Percentiles rank a stretch among this genome's conserved stretches.
Conservation (phyloP, 2,329 filamentous ascomycete genomes). For the Fusarium sp. region DNA sequence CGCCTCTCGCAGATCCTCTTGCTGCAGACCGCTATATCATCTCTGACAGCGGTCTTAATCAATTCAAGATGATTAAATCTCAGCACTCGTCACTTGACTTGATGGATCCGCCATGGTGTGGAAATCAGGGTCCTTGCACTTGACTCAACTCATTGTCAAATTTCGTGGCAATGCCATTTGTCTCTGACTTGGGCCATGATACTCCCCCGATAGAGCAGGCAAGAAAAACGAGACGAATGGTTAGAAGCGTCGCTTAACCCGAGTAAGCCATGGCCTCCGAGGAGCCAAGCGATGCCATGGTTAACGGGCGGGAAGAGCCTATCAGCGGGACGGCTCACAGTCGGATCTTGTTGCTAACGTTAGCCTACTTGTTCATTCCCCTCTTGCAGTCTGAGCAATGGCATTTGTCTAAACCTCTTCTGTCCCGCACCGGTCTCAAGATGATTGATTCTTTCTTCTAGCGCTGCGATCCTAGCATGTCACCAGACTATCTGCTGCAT, state of each 20-base stretch:
- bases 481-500: neutral
- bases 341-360: slow-evolving; percentile 25
- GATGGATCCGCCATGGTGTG: neutral
- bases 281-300: slow-evolving; percentile 11
- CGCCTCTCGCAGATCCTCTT: slow-evolving; percentile 8
- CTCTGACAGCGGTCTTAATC: slow-evolving; percentile 1
- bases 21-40: slow-evolving; percentile 29
- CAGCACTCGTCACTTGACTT: slow-evolving; percentile 11
- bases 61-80: slow-evolving; percentile 3
- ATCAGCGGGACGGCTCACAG: slow-evolving; percentile 37
- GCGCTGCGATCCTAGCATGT: slow-evolving; percentile 8
- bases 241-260: slow-evolving; percentile 27
- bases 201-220: slow-evolving; percentile 13
- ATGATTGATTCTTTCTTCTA: slow-evolving; percentile 19
- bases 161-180: slow-evolving; percentile 5
- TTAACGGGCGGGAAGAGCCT: slow-evolving; percentile 37
- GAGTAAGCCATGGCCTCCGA: slow-evolving; percentile 23
- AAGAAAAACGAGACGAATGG: slow-evolving; percentile 30
- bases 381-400: slow-evolving; percentile 1
- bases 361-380: slow-evolving; percentile 11
- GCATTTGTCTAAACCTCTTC: slow-evolving; percentile 26
- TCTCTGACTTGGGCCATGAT: slow-evolving; percentile 10
- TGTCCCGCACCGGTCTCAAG: slow-evolving; percentile 22
- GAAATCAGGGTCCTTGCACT: slow-evolving; percentile 4
- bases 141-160: neutral